Percentiles rank a stretch among this genome's conserved stretches.
These are phyloP conservation scores for Serendipita sp. DNA, from an alignment of 768 basidiomycete genomes.

Conservation along the genomic window DNA sequence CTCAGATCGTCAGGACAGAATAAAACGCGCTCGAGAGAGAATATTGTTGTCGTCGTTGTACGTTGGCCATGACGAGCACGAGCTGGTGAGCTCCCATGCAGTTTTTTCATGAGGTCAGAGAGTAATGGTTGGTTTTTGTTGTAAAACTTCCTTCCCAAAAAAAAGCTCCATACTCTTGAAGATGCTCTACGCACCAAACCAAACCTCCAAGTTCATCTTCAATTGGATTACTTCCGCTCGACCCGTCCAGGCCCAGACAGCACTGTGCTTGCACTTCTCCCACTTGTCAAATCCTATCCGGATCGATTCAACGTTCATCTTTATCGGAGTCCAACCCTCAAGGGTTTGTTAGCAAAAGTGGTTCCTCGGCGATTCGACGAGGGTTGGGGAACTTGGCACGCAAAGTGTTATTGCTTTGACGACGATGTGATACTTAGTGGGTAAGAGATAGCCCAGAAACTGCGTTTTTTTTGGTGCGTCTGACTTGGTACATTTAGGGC, in stretches of 20 bases:
- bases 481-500: conserved; percentile 38
- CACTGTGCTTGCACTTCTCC: conserved; percentile 42
- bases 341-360: conserved; percentile 53
- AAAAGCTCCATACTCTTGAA: conserved; percentile 56
- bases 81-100: conserved; percentile 76
- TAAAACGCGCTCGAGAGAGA: conserved; percentile 56
- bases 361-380: conserved; percentile 93
- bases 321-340: conserved; percentile 76
- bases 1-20: conserved; percentile 42
- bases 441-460: conserved; percentile 30
- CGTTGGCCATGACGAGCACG: conserved; percentile 61
- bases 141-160: too few relatives aligned
- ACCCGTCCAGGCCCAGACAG: conserved; percentile 27
- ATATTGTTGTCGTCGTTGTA: conserved; percentile 87
- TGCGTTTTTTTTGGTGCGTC: neutral
- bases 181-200: conserved; percentile 42
- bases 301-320: conserved; percentile 60
- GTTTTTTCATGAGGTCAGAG: too few relatives aligned
- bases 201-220: conserved; percentile 48
- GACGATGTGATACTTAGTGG: conserved; percentile 87
- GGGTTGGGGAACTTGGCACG: conserved; percentile 98
- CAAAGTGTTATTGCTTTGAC: conserved; percentile 88
- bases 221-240: conserved; percentile 46
- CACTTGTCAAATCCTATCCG: conserved; percentile 57
- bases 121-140: too few relatives aligned